Percentiles rank a stretch among this genome's conserved stretches.
These are phyloP conservation scores for Nakazawaea anatomiae DNA, from an alignment of 805 yeast species.

Conservation along the genomic window DNA sequence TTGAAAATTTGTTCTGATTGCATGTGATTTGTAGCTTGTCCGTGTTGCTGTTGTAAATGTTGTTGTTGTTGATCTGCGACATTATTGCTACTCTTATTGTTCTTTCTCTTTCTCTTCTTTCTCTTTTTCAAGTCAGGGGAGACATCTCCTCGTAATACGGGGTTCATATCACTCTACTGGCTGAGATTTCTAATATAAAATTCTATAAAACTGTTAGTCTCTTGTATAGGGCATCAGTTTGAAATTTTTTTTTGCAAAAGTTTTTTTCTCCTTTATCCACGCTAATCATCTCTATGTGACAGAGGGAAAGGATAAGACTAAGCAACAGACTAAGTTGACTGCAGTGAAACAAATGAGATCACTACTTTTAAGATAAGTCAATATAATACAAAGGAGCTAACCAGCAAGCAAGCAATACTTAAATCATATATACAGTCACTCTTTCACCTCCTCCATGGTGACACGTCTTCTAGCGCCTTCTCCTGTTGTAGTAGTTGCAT, in stretches of 20 bases:
- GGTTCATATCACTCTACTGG: background rate
- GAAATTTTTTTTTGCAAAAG: background rate
- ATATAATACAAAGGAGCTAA: too few species aligned
- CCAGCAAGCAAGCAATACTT: background rate
- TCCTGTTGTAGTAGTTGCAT: background rate
- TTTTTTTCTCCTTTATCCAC: background rate
- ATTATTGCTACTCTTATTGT: background rate
- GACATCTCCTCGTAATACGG: background rate
- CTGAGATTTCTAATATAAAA: too few species aligned
- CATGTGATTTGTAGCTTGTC: background rate
- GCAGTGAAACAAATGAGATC: too few species aligned
- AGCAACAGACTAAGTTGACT: too few species aligned
- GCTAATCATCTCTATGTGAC: background rate
- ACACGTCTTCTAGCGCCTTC: conserved; percentile 20
- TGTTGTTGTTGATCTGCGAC: background rate
- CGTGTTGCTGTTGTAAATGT: background rate
- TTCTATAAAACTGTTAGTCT: too few species aligned
- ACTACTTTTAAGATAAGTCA: too few species aligned
- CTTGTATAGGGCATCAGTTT: too few species aligned
- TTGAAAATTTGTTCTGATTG: too few species aligned
- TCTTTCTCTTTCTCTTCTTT: conserved; percentile 2
- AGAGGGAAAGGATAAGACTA: too few species aligned
- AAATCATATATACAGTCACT: background rate
- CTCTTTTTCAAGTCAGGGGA: background rate
- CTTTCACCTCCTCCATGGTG: conserved; percentile 24